Evolutionary conservation across 768 basidiomycete genomes (phyloP).

Genomic region (Boletus rubescentipes): DNA sequence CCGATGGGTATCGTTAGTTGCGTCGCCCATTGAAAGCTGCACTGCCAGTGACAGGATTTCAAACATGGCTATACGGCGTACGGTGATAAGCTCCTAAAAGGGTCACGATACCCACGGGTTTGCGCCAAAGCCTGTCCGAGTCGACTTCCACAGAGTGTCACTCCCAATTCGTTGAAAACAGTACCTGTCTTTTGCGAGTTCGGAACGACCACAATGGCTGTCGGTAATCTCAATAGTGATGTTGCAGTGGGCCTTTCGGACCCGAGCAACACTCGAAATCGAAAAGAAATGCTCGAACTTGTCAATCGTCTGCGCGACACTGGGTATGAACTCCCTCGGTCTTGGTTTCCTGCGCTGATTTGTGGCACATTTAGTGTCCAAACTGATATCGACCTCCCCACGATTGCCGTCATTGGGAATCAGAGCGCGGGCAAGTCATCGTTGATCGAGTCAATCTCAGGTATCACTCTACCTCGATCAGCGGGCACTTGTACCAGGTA

Average conservation of each 20-base stretch:
- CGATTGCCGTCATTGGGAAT: slow-evolving; percentile 1
- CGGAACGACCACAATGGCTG: background rate
- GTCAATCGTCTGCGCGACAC: slow-evolving; percentile 63
- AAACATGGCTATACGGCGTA: too few relatives aligned
- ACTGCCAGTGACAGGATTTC: too few relatives aligned
- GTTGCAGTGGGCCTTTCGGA: slow-evolving; percentile 51
- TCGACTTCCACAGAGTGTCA: too few relatives aligned
- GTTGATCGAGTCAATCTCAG: background rate
- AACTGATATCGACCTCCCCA: slow-evolving; percentile 3
- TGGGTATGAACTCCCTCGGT: slow-evolving; percentile 37
- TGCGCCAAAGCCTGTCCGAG: too few relatives aligned
- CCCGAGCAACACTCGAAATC: slow-evolving; percentile 50
- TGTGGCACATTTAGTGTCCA: background rate
- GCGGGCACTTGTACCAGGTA: background rate
- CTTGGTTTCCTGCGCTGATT: background rate
- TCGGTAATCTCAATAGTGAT: background rate
- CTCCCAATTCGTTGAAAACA: too few relatives aligned
- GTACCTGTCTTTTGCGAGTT: background rate
- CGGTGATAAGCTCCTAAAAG: too few relatives aligned
- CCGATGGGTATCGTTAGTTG: too few relatives aligned
- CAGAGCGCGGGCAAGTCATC: slow-evolving; percentile 3
- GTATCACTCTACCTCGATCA: slow-evolving; percentile 1
- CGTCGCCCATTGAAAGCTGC: too few relatives aligned
- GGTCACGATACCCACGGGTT: too few relatives aligned
- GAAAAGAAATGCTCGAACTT: slow-evolving; percentile 54